Evolutionary conservation across 2,329 filamentous ascomycete species (phyloP), one percentile per base, ranked within the genome.

Genomic region (Dactylonectria macrodidyma): DNA sequence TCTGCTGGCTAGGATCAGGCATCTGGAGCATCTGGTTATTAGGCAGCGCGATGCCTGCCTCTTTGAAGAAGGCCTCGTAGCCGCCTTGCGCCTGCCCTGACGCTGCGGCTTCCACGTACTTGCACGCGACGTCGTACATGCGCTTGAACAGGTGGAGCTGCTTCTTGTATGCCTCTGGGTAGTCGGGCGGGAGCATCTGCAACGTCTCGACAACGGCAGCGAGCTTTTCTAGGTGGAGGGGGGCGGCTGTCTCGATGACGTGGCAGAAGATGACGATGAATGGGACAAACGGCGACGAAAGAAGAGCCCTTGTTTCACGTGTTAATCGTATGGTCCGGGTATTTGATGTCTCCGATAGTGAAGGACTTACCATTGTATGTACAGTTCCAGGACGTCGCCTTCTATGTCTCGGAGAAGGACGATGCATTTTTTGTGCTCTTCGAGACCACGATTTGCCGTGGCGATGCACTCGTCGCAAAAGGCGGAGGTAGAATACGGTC

Each of bases 211-310:
- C 41, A 14, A 44, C 41, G 6, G 41, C 41, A 8, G 41, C 41
- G 16, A 44, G 41, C 8, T 44, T 44, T 8, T 44, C 41, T 6
- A 44, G 41, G 16, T 44, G 41, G 8, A n/a, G 41, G 14, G 41
- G 41, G n/a, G 41, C 41, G 41, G 41, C n/a, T 44, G 41, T 44
- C 16, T 44, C 48, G 14, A 51, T 51, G 22, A 33, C 48, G 12
- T 51, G 22, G 19, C 48, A 26, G 9, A 51, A 51, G 9, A 51
- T 33, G 48, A 51, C 26, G 48, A 51, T 51, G n/a, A 51, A 51
- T 16, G 48, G 48, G 22, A 51, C 48, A n/a, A 51, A 51, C 4
- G 48, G 48, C 19, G 22, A 51, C 12, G 22, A 51, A 30, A 51
- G 48, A 1, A 51, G 48, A 12, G 48, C 26, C 48, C 48, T 50